These are phyloP conservation scores for Clarireedia paspali DNA, from an alignment of 2,329 filamentous ascomycete genomes.

Conservation along the genomic window DNA sequence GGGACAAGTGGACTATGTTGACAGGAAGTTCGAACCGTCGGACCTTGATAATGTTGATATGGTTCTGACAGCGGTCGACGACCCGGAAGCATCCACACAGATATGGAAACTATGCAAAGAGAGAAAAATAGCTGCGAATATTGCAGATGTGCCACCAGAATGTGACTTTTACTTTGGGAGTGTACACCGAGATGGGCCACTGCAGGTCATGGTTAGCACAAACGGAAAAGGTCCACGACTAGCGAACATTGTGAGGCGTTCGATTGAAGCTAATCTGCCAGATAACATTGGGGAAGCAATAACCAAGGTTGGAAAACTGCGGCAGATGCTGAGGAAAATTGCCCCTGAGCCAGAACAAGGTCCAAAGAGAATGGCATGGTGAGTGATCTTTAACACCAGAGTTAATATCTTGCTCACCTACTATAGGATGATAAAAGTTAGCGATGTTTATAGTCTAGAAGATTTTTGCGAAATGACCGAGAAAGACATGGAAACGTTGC, in stretches of 20 bases:
- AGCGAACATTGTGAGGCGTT: conserved; percentile 75
- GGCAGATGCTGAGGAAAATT: conserved; percentile 69
- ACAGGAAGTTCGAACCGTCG: conserved; percentile 76
- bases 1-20: conserved; percentile 69
- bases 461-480: conserved; percentile 78
- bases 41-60: conserved; percentile 83
- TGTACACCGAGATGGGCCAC: conserved; percentile 85
- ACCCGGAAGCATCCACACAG: conserved; percentile 78
- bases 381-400: conserved; percentile 25
- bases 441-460: conserved; percentile 77
- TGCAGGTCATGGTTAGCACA: conserved; percentile 98
- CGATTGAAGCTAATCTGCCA: conserved; percentile 72
- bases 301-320: conserved; percentile 70
- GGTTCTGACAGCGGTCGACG: conserved; percentile 90
- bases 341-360: conserved; percentile 68
- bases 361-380: conserved; percentile 87
- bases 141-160: conserved; percentile 91
- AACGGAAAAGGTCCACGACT: conserved; percentile 93
- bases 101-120: conserved; percentile 95
- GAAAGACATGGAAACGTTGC: conserved; percentile 74
- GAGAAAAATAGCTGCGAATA: conserved; percentile 78
- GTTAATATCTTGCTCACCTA: conserved; percentile 27
- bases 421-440: conserved; percentile 80
- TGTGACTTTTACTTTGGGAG: conserved; percentile 99
- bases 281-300: conserved; percentile 78